Percentiles rank a stretch among this genome's conserved stretches.
Conservation (phyloP, 1,139 yeast species). For the Maudiozyma humilis region DNA sequence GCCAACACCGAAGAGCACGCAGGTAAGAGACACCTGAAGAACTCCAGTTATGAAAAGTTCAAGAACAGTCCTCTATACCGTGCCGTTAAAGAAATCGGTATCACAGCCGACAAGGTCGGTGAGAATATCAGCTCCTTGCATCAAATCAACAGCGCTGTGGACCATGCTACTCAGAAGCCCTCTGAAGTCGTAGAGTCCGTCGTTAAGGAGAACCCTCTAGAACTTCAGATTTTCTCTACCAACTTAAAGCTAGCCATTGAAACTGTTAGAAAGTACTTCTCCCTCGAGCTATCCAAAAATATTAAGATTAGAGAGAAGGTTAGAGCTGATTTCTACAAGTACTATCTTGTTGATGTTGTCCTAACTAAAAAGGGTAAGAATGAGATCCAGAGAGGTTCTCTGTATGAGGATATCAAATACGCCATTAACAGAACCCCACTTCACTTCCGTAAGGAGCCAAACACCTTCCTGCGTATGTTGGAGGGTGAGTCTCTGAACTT, state of each 20-base stretch:
- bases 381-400: conserved; percentile 71
- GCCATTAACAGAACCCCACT: conserved; percentile 72
- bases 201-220: conserved; percentile 43
- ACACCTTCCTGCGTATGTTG: conserved; percentile 75
- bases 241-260: conserved; percentile 59
- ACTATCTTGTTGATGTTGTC: conserved; percentile 63
- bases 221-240: conserved; percentile 38
- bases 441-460: conserved; percentile 69
- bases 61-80: conserved; percentile 58
- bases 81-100: conserved; percentile 67
- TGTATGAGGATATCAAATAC: conserved; percentile 85
- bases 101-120: conserved; percentile 70
- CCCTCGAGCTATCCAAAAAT: conserved; percentile 75
- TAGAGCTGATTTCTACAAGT: conserved; percentile 58
- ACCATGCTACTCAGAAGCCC: conserved; percentile 63
- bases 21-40: conserved; percentile 62
- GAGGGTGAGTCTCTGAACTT: conserved; percentile 74
- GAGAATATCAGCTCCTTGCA: conserved; percentile 71
- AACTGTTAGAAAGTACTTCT: conserved; percentile 66
- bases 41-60: conserved; percentile 67
- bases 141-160: conserved; percentile 61
- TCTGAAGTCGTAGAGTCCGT: conserved; percentile 51
- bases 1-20: conserved; percentile 22
- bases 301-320: conserved; percentile 73
- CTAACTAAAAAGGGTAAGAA: conserved; percentile 83